Evolutionary conservation across 495 filamentous ascomycete species (phyloP), one percentile per base, ranked within the genome.

Genomic region (Talaromyces adpressus): DNA sequence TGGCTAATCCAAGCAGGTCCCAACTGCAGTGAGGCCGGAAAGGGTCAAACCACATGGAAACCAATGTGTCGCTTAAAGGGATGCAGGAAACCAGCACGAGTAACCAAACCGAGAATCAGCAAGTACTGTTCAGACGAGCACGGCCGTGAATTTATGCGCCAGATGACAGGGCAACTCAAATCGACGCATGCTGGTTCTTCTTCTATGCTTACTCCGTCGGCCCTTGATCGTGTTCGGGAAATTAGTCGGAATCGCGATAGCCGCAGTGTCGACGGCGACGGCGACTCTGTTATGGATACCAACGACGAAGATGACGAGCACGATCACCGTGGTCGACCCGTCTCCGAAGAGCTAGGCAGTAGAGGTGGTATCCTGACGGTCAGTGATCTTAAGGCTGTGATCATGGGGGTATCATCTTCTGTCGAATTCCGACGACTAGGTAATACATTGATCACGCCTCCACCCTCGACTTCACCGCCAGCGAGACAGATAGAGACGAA

Each of bases 91-190:
- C 85, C 87, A 20, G 87, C 86, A 29, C 79, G 86, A 22, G 70
- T 80, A 18, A 70, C 68, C 14, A 75, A 74, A 29, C 75, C 75
- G 5, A 75, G 70, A 12, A 77, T 70, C 22, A 87, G 84, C 74
- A 91, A 90, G 72, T 91, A 90, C 68, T 91, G 88, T 73, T 82
- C 78, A 34, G 86, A 90, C 49, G 85, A 84, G 41, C 88, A 89
- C 57, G 85, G 83, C 25, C 75, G 76, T 29, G 74, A 84, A 61
- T 89, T 84, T 64, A 85, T 89, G 77, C 71, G 75, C 5, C 75
- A 71, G 16, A 73, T 77, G 45, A 70, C 77, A 8, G 65, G 62
- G 45, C 68, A 70, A 5, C 68, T 79, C 12, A 58, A 22, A 58
- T 34, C 29, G 56, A 22, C 27, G 30, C 27, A 30, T 36, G 29